Percentiles rank a stretch among this genome's conserved stretches.
Evolutionary conservation across 2,329 filamentous ascomycete species (phyloP).

Genomic region (Zymoseptoria brevis): DNA sequence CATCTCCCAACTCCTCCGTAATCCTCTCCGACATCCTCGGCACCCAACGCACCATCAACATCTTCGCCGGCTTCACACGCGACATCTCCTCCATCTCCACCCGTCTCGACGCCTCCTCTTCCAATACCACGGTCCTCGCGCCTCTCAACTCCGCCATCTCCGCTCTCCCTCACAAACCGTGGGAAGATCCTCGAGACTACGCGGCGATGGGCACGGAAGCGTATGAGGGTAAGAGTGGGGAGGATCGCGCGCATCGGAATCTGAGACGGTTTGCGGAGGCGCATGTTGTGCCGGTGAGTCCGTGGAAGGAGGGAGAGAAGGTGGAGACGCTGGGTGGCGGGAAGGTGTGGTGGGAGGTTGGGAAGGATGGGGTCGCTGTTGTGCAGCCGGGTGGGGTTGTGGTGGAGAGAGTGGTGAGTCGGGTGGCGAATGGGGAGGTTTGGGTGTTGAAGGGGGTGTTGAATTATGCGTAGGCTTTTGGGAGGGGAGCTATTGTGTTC

Average conservation of each 20-base stretch:
- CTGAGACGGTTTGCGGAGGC: slow-evolving; percentile 74
- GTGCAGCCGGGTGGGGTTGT: slow-evolving; percentile 75
- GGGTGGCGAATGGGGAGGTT: slow-evolving; percentile 81
- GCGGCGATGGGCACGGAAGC: slow-evolving; percentile 56
- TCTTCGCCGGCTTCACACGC: slow-evolving; percentile 74
- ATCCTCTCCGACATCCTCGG: slow-evolving; percentile 80
- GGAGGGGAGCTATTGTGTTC: background rate
- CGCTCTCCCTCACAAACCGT: slow-evolving; percentile 72
- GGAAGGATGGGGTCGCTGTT: slow-evolving; percentile 56
- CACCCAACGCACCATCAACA: slow-evolving; percentile 67
- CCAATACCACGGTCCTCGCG: slow-evolving; percentile 78
- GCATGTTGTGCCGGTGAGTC: slow-evolving; percentile 67
- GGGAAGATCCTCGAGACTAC: slow-evolving; percentile 72
- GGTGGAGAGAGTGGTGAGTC: slow-evolving; percentile 64
- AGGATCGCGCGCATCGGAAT: slow-evolving; percentile 69
- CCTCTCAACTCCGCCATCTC: slow-evolving; percentile 79
- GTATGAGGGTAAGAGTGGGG: slow-evolving; percentile 67
- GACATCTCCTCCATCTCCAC: slow-evolving; percentile 61
- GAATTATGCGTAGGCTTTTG: slow-evolving; percentile 36
- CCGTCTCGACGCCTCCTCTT: slow-evolving; percentile 57
- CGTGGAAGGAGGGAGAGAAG: slow-evolving; percentile 65
- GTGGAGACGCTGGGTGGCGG: slow-evolving; percentile 59
- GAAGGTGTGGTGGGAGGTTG: slow-evolving; percentile 76
- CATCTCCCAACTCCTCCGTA: slow-evolving; percentile 35
- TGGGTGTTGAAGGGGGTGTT: slow-evolving; percentile 63